phyloP scores from a whole-genome alignment of 2,329 filamentous ascomycete genomes.

The Neonectria hederae region DNA sequence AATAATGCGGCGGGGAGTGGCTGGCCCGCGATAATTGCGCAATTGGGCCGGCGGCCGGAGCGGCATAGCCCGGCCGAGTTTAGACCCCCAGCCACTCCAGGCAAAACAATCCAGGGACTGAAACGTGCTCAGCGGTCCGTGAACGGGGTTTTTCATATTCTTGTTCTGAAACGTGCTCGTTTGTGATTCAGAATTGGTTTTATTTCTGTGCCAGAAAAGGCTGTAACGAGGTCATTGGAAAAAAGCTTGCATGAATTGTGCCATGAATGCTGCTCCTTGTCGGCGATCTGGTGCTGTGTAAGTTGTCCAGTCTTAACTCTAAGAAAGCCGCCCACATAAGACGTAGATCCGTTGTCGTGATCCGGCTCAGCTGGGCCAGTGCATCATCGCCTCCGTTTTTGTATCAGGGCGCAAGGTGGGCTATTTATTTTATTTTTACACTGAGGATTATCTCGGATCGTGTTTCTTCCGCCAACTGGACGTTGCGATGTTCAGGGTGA shows the following conservation, averaged over 20 bases:
- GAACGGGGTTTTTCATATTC: not conserved
- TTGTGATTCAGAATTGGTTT: slow-evolving; percentile 1
- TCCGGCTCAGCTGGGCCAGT: not conserved
- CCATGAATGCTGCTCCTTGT: not conserved
- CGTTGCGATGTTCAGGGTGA: not conserved
- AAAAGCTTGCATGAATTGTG: not conserved
- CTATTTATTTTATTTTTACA: not conserved
- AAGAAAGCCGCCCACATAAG: not conserved
- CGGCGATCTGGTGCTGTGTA: not conserved
- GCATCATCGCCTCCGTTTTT: not conserved
- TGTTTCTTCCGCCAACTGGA: slow-evolving; percentile 19
- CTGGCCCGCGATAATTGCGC: slow-evolving; percentile 41
- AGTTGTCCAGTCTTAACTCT: not conserved
- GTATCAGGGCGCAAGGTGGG: not conserved
- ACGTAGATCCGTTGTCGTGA: not conserved
- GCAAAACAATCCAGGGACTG: not conserved
- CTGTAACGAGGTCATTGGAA: not conserved
- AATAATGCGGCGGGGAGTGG: slow-evolving; percentile 33
- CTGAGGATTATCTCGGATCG: slow-evolving; percentile 11
- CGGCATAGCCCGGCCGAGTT: slow-evolving; percentile 11
- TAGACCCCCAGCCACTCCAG: not conserved
- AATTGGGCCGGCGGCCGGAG: slow-evolving; percentile 30
- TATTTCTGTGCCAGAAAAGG: not conserved
- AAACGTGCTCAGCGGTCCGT: not conserved
- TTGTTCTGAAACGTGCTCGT: not conserved